A percentile compares a stretch with the other conserved stretches of the same genome.
phyloP scores from a whole-genome alignment of 2,329 filamentous ascomycete genomes.

The Anthostomella pinea region DNA sequence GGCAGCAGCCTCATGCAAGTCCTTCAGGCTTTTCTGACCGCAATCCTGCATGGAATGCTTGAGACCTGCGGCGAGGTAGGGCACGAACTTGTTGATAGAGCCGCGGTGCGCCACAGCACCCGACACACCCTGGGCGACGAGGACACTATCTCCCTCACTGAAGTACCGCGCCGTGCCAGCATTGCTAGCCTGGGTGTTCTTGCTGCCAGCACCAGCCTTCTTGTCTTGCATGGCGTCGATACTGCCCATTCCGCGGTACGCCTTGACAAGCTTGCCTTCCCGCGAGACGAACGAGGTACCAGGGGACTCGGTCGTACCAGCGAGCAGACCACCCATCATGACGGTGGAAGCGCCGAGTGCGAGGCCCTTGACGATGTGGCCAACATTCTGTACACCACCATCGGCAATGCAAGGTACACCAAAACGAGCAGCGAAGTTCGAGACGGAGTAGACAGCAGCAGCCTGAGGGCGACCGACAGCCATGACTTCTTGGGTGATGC shows the following conservation, averaged over 20 bases:
- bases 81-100: slow-evolving; percentile 91
- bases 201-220: slow-evolving; percentile 76
- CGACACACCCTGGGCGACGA: slow-evolving; percentile 95
- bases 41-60: slow-evolving; percentile 98
- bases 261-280: slow-evolving; percentile 97
- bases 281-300: slow-evolving; percentile 95
- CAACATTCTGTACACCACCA: slow-evolving; percentile 96
- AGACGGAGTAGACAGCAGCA: slow-evolving; percentile 85
- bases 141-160: slow-evolving; percentile 89
- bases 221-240: slow-evolving; percentile 99
- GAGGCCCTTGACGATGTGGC: slow-evolving; percentile 98
- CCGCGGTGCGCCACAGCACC: slow-evolving; percentile 78
- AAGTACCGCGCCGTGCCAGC: slow-evolving; percentile 98
- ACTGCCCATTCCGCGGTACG: slow-evolving; percentile 97
- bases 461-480: slow-evolving; percentile 96
- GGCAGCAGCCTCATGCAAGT: slow-evolving; percentile 72
- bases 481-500: slow-evolving; percentile 99
- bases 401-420: slow-evolving; percentile 98
- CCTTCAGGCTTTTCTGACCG: slow-evolving; percentile 75
- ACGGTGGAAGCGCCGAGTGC: slow-evolving; percentile 90
- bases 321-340: slow-evolving; percentile 99
- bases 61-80: slow-evolving; percentile 90
- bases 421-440: slow-evolving; percentile 84
- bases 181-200: slow-evolving; percentile 76
- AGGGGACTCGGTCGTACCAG: slow-evolving; percentile 95